Evolutionary conservation across 306 rosid genomes (phyloP).

Genomic region (Cucurbita moschata): DNA sequence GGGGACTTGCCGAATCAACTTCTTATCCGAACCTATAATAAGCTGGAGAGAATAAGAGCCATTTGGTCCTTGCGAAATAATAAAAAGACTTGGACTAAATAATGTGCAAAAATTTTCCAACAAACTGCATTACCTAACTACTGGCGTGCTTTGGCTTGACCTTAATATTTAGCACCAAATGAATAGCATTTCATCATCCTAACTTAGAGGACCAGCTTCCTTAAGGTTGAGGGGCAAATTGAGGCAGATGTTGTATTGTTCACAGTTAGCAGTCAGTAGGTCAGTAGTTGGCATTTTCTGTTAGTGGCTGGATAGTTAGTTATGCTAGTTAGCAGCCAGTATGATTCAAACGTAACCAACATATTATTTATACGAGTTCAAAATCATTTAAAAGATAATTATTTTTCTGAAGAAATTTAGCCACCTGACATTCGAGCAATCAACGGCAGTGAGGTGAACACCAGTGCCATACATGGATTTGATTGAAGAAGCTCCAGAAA

Average conservation of each 20-base stretch:
- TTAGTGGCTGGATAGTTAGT: neutral
- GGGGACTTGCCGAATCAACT: neutral
- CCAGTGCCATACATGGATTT: constrained; percentile 17
- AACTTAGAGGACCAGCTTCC: neutral
- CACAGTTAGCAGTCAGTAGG: neutral
- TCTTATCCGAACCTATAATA: neutral
- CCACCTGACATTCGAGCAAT: constrained; percentile 13
- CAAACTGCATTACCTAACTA: neutral
- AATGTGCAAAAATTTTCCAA: neutral
- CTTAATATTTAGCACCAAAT: neutral
- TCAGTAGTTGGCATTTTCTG: neutral
- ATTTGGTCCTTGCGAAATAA: neutral
- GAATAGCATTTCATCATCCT: neutral
- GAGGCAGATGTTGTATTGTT: neutral
- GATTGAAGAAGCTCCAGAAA: constrained; percentile 23
- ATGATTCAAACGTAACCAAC: neutral
- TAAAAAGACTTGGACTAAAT: neutral
- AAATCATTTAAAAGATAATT: neutral
- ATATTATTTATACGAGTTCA: neutral
- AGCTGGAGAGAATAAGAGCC: neutral
- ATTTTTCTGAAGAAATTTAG: neutral
- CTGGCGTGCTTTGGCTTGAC: neutral
- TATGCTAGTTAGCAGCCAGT: neutral
- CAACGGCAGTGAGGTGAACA: constrained; percentile 17
- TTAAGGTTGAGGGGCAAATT: neutral